Percentiles rank a stretch among this genome's conserved stretches.
Evolutionary conservation across 2,329 filamentous ascomycete genomes (phyloP).

Genomic region (Xylaria sp.): DNA sequence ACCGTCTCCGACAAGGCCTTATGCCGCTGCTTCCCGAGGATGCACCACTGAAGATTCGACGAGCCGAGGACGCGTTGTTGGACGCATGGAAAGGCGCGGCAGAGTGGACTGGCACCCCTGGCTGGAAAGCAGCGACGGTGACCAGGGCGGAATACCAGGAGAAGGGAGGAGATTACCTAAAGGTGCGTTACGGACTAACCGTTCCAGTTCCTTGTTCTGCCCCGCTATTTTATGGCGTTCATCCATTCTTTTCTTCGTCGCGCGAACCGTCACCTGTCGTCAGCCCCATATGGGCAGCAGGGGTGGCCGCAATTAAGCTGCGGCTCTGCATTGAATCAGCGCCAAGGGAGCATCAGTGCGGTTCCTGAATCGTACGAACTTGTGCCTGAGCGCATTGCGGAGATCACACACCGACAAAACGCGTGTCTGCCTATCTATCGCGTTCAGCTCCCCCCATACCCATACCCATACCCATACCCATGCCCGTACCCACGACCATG

Average conservation of each 20-base stretch:
- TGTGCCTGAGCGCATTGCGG: neutral
- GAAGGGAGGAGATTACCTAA: slow-evolving; percentile 92
- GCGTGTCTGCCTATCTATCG: neutral
- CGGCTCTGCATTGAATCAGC: neutral
- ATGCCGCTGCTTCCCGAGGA: slow-evolving; percentile 71
- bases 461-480: no score
- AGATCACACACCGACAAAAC: neutral
- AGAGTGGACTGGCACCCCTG: slow-evolving; percentile 70
- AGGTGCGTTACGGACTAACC: slow-evolving; percentile 54
- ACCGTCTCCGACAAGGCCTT: slow-evolving; percentile 74
- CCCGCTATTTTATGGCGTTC: neutral
- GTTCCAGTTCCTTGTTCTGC: slow-evolving; percentile 9
- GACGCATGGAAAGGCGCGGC: slow-evolving; percentile 96
- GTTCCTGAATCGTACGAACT: neutral
- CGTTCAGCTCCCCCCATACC: neutral
- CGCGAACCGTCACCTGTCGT: neutral
- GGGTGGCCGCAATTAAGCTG: neutral
- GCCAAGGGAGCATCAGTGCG: neutral
- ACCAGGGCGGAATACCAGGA: slow-evolving; percentile 84
- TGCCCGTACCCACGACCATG: no score
- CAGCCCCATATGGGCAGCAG: neutral
- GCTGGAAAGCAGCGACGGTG: slow-evolving; percentile 67
- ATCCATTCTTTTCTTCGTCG: neutral
- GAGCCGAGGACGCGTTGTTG: slow-evolving; percentile 73
- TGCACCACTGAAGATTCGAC: slow-evolving; percentile 68